Percentiles rank a stretch among this genome's conserved stretches.
phyloP scores from a whole-genome alignment of 148 eudicot genomes.

The Linanthus parryae region DNA sequence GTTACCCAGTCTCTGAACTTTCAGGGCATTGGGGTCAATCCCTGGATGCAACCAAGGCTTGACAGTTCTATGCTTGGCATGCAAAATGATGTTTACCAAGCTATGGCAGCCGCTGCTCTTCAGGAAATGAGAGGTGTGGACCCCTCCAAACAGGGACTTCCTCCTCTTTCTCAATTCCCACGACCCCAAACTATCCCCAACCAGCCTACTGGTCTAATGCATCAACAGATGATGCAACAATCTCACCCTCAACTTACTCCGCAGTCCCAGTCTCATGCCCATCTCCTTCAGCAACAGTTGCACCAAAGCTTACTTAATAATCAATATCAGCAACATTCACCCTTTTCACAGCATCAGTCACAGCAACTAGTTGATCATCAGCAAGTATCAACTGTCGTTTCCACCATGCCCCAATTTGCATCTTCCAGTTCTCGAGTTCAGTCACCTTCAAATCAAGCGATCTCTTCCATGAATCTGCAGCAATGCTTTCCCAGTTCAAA shows the following conservation, averaged over 20 bases:
- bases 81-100: constrained; percentile 57
- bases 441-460: constrained; percentile 32
- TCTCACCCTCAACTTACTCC: constrained; percentile 39
- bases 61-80: constrained; percentile 56
- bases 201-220: constrained; percentile 29
- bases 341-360: constrained; percentile 22
- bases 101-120: constrained; percentile 53
- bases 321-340: constrained; percentile 31
- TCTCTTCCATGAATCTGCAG: constrained; percentile 34
- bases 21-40: constrained; percentile 45
- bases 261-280: constrained; percentile 34
- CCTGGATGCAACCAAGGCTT: constrained; percentile 74
- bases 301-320: constrained; percentile 20
- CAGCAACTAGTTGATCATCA: background rate
- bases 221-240: constrained; percentile 43
- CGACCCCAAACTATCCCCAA: constrained; percentile 31
- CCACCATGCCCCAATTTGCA: constrained; percentile 38
- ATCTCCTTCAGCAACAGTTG: constrained; percentile 49
- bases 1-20: constrained; percentile 47
- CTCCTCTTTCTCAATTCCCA: constrained; percentile 51
- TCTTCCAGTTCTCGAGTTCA: constrained; percentile 44
- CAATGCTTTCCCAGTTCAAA: constrained; percentile 34
- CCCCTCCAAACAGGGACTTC: constrained; percentile 36
- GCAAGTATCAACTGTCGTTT: constrained; percentile 25
- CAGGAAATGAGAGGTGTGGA: constrained; percentile 48